A percentile compares a stretch with the other conserved stretches of the same genome.
phyloP scores from a whole-genome alignment of 1,284 basidiomycete genomes.

The Anthracocystis setariae region DNA sequence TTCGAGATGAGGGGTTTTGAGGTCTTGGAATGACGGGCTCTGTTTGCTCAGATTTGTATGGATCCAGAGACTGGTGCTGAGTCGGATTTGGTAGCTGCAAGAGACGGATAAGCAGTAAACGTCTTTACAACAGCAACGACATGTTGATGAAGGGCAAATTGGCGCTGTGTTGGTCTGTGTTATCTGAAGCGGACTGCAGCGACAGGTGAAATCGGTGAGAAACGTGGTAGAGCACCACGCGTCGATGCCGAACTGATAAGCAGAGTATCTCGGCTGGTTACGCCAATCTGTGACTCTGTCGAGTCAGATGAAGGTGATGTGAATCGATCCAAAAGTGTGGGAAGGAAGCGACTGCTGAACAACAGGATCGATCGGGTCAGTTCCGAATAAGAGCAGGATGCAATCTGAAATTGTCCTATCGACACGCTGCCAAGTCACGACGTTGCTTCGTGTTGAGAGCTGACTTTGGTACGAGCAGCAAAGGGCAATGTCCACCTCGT shows the following conservation, averaged over 20 bases:
- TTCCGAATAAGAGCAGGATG: background rate
- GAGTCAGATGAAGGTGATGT: background rate
- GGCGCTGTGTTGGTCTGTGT: background rate
- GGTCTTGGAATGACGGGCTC: background rate
- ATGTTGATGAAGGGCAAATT: background rate
- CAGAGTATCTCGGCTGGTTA: too few species aligned
- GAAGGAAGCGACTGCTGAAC: background rate
- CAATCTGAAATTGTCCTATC: background rate
- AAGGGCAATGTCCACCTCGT: background rate
- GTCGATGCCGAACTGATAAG: too few species aligned
- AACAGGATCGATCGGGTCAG: background rate
- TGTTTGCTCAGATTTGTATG: background rate
- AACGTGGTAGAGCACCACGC: background rate
- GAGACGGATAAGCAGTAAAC: background rate
- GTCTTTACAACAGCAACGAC: background rate
- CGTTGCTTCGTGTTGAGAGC: background rate
- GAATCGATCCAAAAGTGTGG: background rate
- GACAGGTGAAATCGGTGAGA: background rate
- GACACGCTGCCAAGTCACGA: background rate
- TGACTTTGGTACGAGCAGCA: background rate
- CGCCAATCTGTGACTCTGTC: too few species aligned
- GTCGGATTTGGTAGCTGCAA: too few species aligned
- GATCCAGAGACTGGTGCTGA: background rate
- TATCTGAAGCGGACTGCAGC: background rate
- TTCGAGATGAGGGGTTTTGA: background rate